phyloP scores from a whole-genome alignment of 495 filamentous ascomycete species.

The Poronia punctata region DNA sequence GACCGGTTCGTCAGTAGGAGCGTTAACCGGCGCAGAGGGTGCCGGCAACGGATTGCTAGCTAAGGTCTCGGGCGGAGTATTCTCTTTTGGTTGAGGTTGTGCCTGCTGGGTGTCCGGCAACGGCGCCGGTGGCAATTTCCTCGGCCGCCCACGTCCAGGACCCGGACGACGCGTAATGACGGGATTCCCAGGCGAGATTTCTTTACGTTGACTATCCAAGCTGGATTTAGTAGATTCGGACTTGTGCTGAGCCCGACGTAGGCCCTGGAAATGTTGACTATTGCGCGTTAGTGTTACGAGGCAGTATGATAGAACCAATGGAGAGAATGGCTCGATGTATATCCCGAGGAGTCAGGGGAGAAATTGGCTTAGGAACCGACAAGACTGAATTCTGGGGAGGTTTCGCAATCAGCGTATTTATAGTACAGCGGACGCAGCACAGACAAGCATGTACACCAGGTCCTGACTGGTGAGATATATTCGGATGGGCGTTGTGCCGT shows the following conservation, averaged over 20 bases:
- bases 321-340: no score
- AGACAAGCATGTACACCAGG: no score
- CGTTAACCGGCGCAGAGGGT: conserved; percentile 7
- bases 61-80: conserved; percentile 7
- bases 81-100: conserved; percentile 3
- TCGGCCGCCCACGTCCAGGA: conserved; percentile 40
- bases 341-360: no score
- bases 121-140: conserved; percentile 26
- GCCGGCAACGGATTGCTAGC: conserved; percentile 9
- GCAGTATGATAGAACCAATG: neutral
- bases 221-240: conserved; percentile 23
- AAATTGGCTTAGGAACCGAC: no score
- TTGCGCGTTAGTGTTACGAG: conserved; percentile 1
- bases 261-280: conserved; percentile 47
- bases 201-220: conserved; percentile 21
- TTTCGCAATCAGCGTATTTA: no score
- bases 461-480: no score
- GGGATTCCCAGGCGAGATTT: conserved; percentile 39
- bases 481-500: no score
- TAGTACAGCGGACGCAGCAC: no score
- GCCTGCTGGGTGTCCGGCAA: conserved; percentile 3
- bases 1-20: conserved; percentile 8
- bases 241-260: conserved; percentile 41
- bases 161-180: conserved; percentile 45
- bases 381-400: no score